phyloP scores from a whole-genome alignment of 2,329 filamentous ascomycete species.

The Aspergillus caelatus region DNA sequence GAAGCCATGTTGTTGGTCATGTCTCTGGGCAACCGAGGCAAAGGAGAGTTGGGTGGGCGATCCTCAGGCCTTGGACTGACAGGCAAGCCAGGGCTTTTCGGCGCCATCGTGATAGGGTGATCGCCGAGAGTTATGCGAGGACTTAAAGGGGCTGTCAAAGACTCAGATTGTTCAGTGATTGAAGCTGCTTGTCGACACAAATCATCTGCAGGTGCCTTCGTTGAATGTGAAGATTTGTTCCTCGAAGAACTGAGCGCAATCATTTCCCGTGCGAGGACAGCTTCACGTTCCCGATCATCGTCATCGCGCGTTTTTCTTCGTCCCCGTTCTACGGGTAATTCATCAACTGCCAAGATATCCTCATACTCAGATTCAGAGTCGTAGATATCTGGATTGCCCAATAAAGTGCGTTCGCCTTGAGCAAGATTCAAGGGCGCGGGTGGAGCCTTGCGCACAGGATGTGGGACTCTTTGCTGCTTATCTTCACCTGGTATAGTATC shows the following conservation, averaged over 20 bases:
- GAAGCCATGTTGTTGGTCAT: slow-evolving; percentile 55
- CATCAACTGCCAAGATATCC: slow-evolving; percentile 71
- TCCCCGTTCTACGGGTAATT: slow-evolving; percentile 67
- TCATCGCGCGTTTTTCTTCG: slow-evolving; percentile 84
- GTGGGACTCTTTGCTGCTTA: slow-evolving; percentile 44
- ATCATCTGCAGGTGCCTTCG: slow-evolving; percentile 11
- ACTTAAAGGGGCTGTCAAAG: slow-evolving; percentile 35
- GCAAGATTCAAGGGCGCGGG: slow-evolving; percentile 80
- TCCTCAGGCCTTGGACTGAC: slow-evolving; percentile 64
- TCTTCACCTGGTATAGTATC: slow-evolving; percentile 19
- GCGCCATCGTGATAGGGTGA: slow-evolving; percentile 47
- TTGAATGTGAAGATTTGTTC: background rate
- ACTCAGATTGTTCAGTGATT: background rate
- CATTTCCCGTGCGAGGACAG: slow-evolving; percentile 66
- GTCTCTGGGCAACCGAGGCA: slow-evolving; percentile 60
- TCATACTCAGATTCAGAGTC: slow-evolving; percentile 83
- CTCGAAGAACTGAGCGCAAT: slow-evolving; percentile 52
- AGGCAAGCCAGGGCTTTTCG: slow-evolving; percentile 66
- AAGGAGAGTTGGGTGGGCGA: slow-evolving; percentile 61
- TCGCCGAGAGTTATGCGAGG: slow-evolving; percentile 34
- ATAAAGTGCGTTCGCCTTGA: slow-evolving; percentile 44
- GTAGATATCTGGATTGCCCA: slow-evolving; percentile 53
- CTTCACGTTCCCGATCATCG: slow-evolving; percentile 77
- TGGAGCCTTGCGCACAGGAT: slow-evolving; percentile 75
- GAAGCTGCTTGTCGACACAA: background rate